Conservation (phyloP, 2,329 filamentous ascomycete species). For the Dryadomyces sulphureus region DNA sequence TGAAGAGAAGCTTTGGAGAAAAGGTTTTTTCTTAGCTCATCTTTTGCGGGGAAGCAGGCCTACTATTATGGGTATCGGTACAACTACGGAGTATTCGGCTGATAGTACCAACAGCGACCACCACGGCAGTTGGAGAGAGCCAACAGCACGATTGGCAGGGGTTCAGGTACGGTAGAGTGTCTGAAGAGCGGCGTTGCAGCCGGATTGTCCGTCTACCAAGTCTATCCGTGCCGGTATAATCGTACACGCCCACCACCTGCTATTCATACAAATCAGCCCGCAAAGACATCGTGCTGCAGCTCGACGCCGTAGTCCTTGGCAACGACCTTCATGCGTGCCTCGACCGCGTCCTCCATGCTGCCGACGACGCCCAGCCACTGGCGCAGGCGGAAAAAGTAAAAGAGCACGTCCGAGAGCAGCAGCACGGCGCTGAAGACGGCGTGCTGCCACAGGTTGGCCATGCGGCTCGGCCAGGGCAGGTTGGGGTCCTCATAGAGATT, state of each 20-base stretch:
- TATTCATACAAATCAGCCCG: constrained; percentile 39
- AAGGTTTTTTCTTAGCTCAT: no score
- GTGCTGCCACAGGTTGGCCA: constrained; percentile 60
- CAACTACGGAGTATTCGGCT: no score
- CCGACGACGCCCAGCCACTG: constrained; percentile 64
- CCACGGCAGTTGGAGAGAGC: no score
- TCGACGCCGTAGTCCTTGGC: constrained; percentile 87
- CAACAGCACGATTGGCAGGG: not conserved
- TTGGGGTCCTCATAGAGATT: constrained; percentile 65
- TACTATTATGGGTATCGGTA: no score
- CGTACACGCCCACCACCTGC: not conserved
- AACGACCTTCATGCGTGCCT: constrained; percentile 72
- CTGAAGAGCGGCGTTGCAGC: not conserved
- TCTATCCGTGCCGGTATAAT: not conserved
- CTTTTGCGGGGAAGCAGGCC: no score
- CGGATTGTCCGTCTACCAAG: not conserved
- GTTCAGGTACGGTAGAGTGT: not conserved
- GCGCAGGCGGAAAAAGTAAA: constrained; percentile 64
- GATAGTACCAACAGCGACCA: no score
- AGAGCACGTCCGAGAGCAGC: constrained; percentile 62
- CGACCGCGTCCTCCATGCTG: constrained; percentile 91
- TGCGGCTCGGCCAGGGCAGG: constrained; percentile 44
- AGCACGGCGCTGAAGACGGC: constrained; percentile 70
- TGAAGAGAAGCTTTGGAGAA: no score
- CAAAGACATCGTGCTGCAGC: constrained; percentile 76